Evolutionary conservation across 2,329 filamentous ascomycete species (phyloP).

Genomic region (Laburnicola sp.): DNA sequence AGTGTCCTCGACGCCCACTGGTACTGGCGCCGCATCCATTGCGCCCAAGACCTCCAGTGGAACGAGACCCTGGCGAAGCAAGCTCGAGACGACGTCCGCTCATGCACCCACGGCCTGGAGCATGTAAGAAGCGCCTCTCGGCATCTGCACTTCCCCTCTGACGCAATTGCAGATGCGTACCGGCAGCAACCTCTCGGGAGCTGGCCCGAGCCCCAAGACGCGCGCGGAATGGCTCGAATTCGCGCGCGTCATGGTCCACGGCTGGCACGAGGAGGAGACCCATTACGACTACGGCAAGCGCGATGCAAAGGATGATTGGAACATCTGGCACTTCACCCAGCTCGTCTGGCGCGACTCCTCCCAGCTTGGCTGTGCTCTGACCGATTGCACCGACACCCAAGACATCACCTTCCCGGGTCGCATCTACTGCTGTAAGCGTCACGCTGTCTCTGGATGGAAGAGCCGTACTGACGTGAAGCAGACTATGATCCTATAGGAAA

Average conservation of each 20-base stretch:
- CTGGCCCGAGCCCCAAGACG: constrained; percentile 23
- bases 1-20: constrained; percentile 42
- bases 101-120: constrained; percentile 29
- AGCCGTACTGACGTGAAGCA: constrained; percentile 18
- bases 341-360: constrained; percentile 45
- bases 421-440: constrained; percentile 42
- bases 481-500: constrained; percentile 41
- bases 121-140: constrained; percentile 27
- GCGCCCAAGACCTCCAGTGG: constrained; percentile 42
- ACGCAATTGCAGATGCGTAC: constrained; percentile 24
- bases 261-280: constrained; percentile 43
- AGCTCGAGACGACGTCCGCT: constrained; percentile 31
- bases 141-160: too few relatives aligned
- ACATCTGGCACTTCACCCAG: constrained; percentile 45
- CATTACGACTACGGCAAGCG: constrained; percentile 41
- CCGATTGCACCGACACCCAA: constrained; percentile 25
- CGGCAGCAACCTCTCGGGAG: constrained; percentile 41
- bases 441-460: neutral
- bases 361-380: constrained; percentile 42
- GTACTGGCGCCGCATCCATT: constrained; percentile 43
- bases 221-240: constrained; percentile 36
- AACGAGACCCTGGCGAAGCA: constrained; percentile 22
- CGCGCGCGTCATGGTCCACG: constrained; percentile 33
- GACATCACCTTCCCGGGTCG: constrained; percentile 31
- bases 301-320: constrained; percentile 20